Percentiles rank a stretch among this genome's conserved stretches.
phyloP scores from a whole-genome alignment of 371 early-diverging fungal species.

The Smittium culicis region DNA sequence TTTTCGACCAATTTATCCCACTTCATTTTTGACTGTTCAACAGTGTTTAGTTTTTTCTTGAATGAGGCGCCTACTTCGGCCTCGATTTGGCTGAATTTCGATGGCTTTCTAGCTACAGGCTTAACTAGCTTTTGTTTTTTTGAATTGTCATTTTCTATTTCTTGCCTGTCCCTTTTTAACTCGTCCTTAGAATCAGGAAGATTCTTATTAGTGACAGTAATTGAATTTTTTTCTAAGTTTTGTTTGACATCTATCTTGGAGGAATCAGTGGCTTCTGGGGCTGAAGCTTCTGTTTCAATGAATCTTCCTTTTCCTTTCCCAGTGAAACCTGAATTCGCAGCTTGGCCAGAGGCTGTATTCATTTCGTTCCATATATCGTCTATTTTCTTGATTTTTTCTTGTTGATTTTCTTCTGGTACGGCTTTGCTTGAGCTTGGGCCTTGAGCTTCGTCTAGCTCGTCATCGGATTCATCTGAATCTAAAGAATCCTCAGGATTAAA shows the following conservation, averaged over 20 bases:
- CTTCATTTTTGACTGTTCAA: conserved; percentile 27
- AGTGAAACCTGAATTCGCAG: neutral
- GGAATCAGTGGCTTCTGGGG: neutral
- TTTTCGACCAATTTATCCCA: conserved; percentile 26
- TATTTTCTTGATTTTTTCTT: conserved; percentile 23
- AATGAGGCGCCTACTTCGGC: conserved; percentile 23
- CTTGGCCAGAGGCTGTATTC: conserved; percentile 14
- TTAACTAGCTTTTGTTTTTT: neutral
- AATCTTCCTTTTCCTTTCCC: conserved; percentile 6
- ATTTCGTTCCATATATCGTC: conserved; percentile 29
- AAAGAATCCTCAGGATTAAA: neutral
- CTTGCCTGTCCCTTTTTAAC: no score
- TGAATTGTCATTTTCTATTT: no score
- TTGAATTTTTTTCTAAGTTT: no score
- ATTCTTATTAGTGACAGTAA: no score
- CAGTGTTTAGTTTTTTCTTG: conserved; percentile 23
- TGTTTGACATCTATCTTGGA: no score
- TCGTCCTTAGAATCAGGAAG: no score
- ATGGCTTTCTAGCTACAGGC: conserved; percentile 5
- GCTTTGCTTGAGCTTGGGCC: neutral
- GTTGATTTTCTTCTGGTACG: conserved; percentile 4
- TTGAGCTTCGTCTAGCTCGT: neutral
- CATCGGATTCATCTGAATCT: neutral
- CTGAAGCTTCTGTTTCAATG: conserved; percentile 2
- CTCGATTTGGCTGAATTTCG: conserved; percentile 31